Evolutionary conservation across 129 eudicot species (phyloP).

Genomic region (Deinandra increscens): DNA sequence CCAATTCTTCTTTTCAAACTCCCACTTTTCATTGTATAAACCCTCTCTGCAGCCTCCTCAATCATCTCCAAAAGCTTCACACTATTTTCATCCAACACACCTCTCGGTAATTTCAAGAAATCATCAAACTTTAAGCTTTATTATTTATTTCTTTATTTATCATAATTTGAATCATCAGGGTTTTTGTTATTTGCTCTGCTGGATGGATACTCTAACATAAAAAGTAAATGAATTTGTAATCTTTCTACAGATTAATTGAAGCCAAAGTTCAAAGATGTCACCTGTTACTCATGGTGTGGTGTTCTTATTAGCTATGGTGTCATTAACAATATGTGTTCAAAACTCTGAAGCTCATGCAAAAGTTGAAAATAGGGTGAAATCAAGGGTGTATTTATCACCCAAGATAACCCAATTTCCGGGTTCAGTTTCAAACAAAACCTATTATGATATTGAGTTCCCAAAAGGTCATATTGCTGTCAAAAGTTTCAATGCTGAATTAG

Average conservation of each 20-base stretch:
- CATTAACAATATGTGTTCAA: conserved; percentile 25
- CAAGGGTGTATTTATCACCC: conserved; percentile 53
- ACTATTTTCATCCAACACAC: not conserved
- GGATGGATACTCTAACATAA: not conserved
- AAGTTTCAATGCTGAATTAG: conserved; percentile 67
- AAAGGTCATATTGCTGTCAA: conserved; percentile 59
- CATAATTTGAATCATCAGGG: not conserved
- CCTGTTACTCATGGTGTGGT: conserved; percentile 18
- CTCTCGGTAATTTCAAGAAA: conserved; percentile 1
- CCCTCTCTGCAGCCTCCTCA: not conserved
- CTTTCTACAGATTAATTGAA: conserved; percentile 17
- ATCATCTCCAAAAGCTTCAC: not conserved
- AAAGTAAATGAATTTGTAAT: not conserved
- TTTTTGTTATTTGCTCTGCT: not conserved
- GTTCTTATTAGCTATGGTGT: conserved; percentile 17
- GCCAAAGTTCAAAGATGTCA: conserved; percentile 30
- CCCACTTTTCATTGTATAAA: not conserved
- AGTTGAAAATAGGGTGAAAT: conserved; percentile 38
- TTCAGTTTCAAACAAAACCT: conserved; percentile 48
- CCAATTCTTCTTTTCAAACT: not conserved
- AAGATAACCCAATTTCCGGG: conserved; percentile 49
- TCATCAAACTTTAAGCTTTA: not conserved
- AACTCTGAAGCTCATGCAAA: conserved; percentile 25
- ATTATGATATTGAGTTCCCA: conserved; percentile 56
- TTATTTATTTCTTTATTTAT: not conserved